A percentile compares a stretch with the other conserved stretches of the same genome.
phyloP scores from a whole-genome alignment of 768 basidiomycete genomes.

The Trametes meyenii region DNA sequence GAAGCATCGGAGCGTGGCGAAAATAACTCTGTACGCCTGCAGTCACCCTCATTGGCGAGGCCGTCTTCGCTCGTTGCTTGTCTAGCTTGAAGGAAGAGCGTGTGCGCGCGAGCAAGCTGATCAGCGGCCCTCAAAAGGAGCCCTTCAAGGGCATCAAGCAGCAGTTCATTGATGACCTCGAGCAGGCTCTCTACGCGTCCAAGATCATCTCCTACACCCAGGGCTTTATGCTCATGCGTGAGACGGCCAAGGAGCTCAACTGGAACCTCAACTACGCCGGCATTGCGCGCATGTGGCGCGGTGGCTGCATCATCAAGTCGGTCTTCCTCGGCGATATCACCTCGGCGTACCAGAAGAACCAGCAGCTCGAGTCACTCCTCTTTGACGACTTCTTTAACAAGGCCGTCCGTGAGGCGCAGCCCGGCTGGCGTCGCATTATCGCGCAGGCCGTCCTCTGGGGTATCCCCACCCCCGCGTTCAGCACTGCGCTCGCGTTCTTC shows the following conservation, averaged over 20 bases:
- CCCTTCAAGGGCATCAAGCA: constrained; percentile 97
- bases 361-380: constrained; percentile 85
- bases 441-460: constrained; percentile 98
- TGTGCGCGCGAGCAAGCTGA: constrained; percentile 85
- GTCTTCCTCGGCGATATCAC: constrained; percentile 96
- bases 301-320: constrained; percentile 96
- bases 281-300: constrained; percentile 99
- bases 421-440: constrained; percentile 96
- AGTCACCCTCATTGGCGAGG: constrained; percentile 99
- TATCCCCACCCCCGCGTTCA: constrained; percentile 96
- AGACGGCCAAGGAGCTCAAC: constrained; percentile 86
- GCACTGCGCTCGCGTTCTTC: constrained; percentile 97
- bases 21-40: constrained; percentile 18
- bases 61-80: constrained; percentile 97
- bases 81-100: constrained; percentile 98
- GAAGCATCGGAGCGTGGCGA: constrained; percentile 4
- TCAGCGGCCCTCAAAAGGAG: constrained; percentile 90
- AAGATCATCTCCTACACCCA: constrained; percentile 99
- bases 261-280: constrained; percentile 98
- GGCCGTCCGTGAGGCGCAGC: constrained; percentile 92
- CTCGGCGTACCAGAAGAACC: constrained; percentile 84
- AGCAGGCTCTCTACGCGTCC: constrained; percentile 98
- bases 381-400: constrained; percentile 99
- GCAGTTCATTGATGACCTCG: constrained; percentile 98
- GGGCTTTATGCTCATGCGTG: constrained; percentile 99